phyloP scores from a whole-genome alignment of 2,329 filamentous ascomycete species.

The Rutstroemia sp. region DNA sequence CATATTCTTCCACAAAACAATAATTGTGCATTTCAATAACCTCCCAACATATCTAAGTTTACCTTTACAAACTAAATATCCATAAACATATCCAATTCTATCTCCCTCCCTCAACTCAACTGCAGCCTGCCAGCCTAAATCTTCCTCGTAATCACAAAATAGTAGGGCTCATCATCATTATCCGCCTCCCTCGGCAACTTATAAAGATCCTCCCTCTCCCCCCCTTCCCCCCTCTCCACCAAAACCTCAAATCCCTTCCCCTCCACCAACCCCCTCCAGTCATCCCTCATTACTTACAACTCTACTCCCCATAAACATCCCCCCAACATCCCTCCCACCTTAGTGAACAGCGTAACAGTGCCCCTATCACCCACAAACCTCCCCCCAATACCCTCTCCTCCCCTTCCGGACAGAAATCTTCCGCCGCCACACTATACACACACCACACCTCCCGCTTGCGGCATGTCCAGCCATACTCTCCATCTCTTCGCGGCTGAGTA shows the following conservation, averaged over 20 bases:
- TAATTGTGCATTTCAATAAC: too few relatives aligned
- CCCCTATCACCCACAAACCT: slow-evolving; percentile 1
- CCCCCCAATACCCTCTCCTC: not conserved
- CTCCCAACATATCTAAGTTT: too few relatives aligned
- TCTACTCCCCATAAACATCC: not conserved
- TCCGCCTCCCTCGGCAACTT: not conserved
- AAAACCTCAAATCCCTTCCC: not conserved
- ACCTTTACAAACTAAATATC: too few relatives aligned
- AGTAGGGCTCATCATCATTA: not conserved
- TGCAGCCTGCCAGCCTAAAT: not conserved
- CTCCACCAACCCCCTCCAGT: not conserved
- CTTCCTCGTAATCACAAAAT: not conserved
- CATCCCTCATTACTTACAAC: not conserved
- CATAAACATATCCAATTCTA: too few relatives aligned
- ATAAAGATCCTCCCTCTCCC: not conserved
- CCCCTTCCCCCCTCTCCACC: not conserved
- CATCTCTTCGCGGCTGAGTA: not conserved
- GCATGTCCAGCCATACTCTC: too few relatives aligned
- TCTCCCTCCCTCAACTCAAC: too few relatives aligned
- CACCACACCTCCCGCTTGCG: too few relatives aligned
- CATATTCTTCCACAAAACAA: too few relatives aligned
- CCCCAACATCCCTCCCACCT: not conserved
- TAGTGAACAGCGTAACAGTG: too few relatives aligned
- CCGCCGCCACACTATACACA: too few relatives aligned
- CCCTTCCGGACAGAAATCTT: not conserved